phyloP scores from a whole-genome alignment of 208 protist species.

The Trypanosoma vivax region DNA sequence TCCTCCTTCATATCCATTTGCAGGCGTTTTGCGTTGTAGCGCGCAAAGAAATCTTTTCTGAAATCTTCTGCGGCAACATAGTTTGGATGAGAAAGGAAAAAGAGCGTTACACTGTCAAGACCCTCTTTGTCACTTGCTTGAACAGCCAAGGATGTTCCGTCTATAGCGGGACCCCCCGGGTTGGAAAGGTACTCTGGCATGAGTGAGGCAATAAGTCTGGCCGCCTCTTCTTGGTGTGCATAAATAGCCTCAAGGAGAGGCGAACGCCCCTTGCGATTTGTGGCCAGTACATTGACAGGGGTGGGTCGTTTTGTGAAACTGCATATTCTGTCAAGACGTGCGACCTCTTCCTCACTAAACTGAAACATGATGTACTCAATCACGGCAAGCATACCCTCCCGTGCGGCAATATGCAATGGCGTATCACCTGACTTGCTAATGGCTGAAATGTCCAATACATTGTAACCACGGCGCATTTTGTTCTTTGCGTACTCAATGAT shows the following conservation, averaged over 20 bases:
- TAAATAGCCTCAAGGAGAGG: slow-evolving; percentile 69
- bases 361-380: slow-evolving; percentile 79
- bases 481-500: slow-evolving; percentile 74
- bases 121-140: slow-evolving; percentile 40
- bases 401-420: slow-evolving; percentile 52
- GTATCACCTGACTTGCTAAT: slow-evolving; percentile 68
- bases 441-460: slow-evolving; percentile 54
- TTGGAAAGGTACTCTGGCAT: slow-evolving; percentile 10
- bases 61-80: slow-evolving; percentile 17
- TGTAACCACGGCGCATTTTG: slow-evolving; percentile 46
- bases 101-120: slow-evolving; percentile 49
- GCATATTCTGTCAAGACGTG: slow-evolving; percentile 15
- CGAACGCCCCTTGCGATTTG: slow-evolving; percentile 56
- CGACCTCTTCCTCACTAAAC: slow-evolving; percentile 67
- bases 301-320: slow-evolving; percentile 20
- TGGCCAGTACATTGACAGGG: slow-evolving; percentile 23
- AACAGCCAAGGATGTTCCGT: slow-evolving; percentile 59
- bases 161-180: slow-evolving; percentile 52
- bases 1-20: slow-evolving; percentile 17
- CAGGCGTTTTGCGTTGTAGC: slow-evolving; percentile 18
- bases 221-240: slow-evolving; percentile 36
- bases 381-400: slow-evolving; percentile 36
- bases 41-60: slow-evolving; percentile 13
- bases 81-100: slow-evolving; percentile 43
- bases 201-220: slow-evolving; percentile 50